phyloP scores from a whole-genome alignment of 176 grass and related monocot genomes.

The Dendrocalamus sinicus region DNA sequence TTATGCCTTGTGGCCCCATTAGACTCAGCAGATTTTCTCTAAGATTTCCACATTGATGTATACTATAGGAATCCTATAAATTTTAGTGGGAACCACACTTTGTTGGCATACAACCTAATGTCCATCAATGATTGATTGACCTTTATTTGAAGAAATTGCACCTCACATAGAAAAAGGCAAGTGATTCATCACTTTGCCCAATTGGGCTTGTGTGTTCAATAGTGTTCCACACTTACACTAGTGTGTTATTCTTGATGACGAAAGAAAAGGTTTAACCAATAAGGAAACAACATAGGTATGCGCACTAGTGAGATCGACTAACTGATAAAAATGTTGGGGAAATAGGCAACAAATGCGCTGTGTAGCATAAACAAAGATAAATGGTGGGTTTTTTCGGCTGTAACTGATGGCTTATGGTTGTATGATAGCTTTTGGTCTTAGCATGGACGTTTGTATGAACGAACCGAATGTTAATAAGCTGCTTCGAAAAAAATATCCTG shows the following conservation, averaged over 20 bases:
- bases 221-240: neutral
- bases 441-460: too few relatives aligned
- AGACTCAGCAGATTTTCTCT: neutral
- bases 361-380: neutral
- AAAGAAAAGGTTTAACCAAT: neutral
- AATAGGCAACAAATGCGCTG: too few relatives aligned
- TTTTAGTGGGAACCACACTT: slow-evolving; percentile 11
- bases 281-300: too few relatives aligned
- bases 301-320: too few relatives aligned
- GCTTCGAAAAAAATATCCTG: too few relatives aligned
- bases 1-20: neutral
- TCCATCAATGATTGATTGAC: neutral
- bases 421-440: too few relatives aligned
- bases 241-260: neutral
- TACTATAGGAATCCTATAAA: neutral
- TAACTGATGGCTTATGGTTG: too few relatives aligned
- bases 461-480: too few relatives aligned
- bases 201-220: neutral
- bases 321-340: neutral
- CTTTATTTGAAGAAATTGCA: neutral
- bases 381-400: too few relatives aligned
- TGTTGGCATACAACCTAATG: too few relatives aligned
- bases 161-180: neutral
- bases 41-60: neutral
- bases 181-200: neutral